A percentile compares a stretch with the other conserved stretches of the same genome.
These are phyloP conservation scores for Cudoniella acicularis DNA, from an alignment of 495 filamentous ascomycete genomes.

Conservation along the genomic window DNA sequence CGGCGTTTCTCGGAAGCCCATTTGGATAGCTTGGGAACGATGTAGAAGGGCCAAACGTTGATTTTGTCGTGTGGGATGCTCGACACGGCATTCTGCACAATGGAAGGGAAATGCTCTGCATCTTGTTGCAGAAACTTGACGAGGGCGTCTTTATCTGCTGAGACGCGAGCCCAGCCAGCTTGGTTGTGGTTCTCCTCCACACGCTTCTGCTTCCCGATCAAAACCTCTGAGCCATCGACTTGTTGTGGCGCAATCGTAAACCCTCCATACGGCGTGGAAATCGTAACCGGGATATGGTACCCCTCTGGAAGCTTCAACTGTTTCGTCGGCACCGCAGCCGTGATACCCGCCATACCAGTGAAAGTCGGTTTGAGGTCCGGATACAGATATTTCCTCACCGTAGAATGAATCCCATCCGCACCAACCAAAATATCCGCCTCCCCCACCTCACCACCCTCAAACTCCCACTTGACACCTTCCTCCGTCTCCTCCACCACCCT, in stretches of 20 bases:
- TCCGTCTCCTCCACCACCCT: slow-evolving; percentile 13
- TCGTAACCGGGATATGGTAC: no score
- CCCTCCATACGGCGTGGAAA: no score
- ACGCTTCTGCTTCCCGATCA: no score
- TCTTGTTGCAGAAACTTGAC: slow-evolving; percentile 10
- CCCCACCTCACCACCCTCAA: slow-evolving; percentile 32
- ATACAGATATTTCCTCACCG: slow-evolving; percentile 32
- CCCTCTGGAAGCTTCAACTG: no score
- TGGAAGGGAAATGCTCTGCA: slow-evolving; percentile 6
- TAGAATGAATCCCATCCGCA: slow-evolving; percentile 57
- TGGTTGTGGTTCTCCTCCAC: slow-evolving; percentile 24
- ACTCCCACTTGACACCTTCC: slow-evolving; percentile 23
- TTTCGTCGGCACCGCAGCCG: no score
- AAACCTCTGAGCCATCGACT: no score
- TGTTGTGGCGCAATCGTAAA: no score
- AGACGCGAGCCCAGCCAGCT: slow-evolving; percentile 12
- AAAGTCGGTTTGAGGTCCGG: slow-evolving; percentile 10
- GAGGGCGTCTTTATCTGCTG: slow-evolving; percentile 4
- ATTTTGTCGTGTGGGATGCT: slow-evolving; percentile 10
- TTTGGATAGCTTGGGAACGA: slow-evolving; percentile 16
- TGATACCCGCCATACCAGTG: slow-evolving; percentile 5
- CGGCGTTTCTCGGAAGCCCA: slow-evolving; percentile 13
- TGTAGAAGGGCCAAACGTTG: slow-evolving; percentile 18
- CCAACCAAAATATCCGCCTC: slow-evolving; percentile 54
- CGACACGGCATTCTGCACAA: slow-evolving; percentile 11